These are phyloP conservation scores for Arctium minus DNA, from an alignment of 129 eudicot species.

Conservation along the genomic window DNA sequence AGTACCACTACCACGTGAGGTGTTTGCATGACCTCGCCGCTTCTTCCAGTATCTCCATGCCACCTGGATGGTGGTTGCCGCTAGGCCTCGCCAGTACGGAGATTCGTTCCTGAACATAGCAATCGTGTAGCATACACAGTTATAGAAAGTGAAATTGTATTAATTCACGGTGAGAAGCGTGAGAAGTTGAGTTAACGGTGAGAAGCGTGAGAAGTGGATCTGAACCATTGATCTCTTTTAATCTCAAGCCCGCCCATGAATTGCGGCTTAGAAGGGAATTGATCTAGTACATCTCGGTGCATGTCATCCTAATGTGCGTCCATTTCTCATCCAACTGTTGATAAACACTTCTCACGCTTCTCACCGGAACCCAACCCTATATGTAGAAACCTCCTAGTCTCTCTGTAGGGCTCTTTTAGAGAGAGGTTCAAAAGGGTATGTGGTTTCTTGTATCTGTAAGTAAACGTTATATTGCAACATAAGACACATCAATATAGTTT, in stretches of 20 bases:
- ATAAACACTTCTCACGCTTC: no score
- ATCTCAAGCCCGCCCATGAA: no score
- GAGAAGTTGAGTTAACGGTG: no score
- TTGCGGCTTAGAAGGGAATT: no score
- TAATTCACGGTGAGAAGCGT: not conserved
- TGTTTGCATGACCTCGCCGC: constrained; percentile 26
- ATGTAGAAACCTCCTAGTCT: not conserved
- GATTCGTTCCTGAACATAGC: constrained; percentile 40
- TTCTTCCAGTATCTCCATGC: constrained; percentile 61
- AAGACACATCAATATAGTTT: no score
- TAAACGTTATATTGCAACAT: no score
- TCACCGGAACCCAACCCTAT: no score
- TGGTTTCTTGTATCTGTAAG: not conserved
- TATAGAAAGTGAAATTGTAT: not conserved
- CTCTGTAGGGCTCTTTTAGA: not conserved
- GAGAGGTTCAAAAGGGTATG: not conserved
- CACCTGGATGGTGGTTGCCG: constrained; percentile 57
- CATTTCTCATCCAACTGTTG: no score
- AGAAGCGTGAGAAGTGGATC: no score
- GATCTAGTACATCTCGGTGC: no score
- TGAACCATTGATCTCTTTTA: no score
- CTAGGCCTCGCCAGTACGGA: constrained; percentile 62
- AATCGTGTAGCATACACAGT: not conserved
- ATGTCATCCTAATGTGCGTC: no score
- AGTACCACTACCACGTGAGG: not conserved